Conservation (phyloP, 2,329 filamentous ascomycete species). For the Elsinoe batatas region DNA sequence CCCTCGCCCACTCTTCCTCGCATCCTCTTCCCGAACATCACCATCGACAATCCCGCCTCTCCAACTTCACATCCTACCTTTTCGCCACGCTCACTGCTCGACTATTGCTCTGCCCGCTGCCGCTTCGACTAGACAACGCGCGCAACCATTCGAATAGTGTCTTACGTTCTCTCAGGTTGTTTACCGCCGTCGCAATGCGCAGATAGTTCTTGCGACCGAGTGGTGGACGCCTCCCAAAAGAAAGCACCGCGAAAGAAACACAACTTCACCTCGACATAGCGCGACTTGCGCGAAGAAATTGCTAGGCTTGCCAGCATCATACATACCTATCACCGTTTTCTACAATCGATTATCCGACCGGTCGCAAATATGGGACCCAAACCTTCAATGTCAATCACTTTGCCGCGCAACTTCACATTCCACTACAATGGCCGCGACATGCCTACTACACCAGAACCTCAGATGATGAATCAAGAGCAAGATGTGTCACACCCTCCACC, state of each 20-base stretch:
- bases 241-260: neutral
- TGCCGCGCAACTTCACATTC: slow-evolving; percentile 42
- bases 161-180: slow-evolving; percentile 4
- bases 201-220: slow-evolving; percentile 6
- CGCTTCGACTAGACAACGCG: neutral
- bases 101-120: neutral
- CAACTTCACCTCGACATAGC: neutral
- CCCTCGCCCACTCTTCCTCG: slow-evolving; percentile 8
- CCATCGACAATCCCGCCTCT: neutral
- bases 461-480: slow-evolving; percentile 16
- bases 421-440: slow-evolving; percentile 36
- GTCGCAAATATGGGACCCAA: slow-evolving; percentile 26
- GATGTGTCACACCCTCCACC: slow-evolving; percentile 29
- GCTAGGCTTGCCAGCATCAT: neutral
- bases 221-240: neutral
- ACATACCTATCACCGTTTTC: neutral
- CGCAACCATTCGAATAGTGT: neutral
- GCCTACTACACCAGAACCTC: slow-evolving; percentile 34
- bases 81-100: neutral
- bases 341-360: neutral
- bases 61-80: neutral
- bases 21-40: neutral
- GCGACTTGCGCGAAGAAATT: neutral
- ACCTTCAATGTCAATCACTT: slow-evolving; percentile 39
- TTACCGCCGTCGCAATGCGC: slow-evolving; percentile 9